These are phyloP conservation scores for Zizania palustris DNA, from an alignment of 202 grass and related monocot species.

Conservation along the genomic window DNA sequence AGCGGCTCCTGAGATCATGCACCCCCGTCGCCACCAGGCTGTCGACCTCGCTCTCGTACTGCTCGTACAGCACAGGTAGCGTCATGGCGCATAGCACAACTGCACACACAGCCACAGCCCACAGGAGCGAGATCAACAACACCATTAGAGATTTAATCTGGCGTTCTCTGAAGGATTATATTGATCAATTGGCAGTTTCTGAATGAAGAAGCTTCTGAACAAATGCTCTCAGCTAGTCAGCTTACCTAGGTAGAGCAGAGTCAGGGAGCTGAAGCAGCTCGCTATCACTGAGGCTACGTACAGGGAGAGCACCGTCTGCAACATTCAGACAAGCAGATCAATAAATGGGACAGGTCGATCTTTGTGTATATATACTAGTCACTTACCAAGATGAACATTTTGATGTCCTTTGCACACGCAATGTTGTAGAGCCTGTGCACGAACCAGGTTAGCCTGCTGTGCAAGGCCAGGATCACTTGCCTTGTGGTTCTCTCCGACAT, in stretches of 20 bases:
- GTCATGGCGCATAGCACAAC: conserved; percentile 56
- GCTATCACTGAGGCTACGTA: conserved; percentile 60
- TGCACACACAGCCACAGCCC: neutral
- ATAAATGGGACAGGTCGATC: neutral
- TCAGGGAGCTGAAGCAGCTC: conserved; percentile 73
- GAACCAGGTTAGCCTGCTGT: conserved; percentile 37
- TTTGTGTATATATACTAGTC: neutral
- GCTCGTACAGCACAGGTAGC: conserved; percentile 71
- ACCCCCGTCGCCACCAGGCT: conserved; percentile 48
- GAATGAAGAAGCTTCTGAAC: neutral
- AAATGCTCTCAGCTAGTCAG: neutral
- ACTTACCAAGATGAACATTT: conserved; percentile 61
- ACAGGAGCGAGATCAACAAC: no score
- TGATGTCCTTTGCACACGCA: conserved; percentile 66
- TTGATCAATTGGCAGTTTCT: no score
- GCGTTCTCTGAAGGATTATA: neutral
- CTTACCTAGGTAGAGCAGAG: conserved; percentile 67
- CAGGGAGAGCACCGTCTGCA: conserved; percentile 52
- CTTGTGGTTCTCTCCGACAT: conserved; percentile 57
- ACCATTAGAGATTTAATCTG: no score
- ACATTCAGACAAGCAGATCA: neutral
- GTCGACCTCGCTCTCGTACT: conserved; percentile 65
- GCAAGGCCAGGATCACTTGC: conserved; percentile 42
- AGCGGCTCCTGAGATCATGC: conserved; percentile 53
- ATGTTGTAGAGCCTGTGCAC: conserved; percentile 57